These are phyloP conservation scores for Blastobotrys aristatus DNA, from an alignment of 1,139 yeast genomes.

Conservation along the genomic window DNA sequence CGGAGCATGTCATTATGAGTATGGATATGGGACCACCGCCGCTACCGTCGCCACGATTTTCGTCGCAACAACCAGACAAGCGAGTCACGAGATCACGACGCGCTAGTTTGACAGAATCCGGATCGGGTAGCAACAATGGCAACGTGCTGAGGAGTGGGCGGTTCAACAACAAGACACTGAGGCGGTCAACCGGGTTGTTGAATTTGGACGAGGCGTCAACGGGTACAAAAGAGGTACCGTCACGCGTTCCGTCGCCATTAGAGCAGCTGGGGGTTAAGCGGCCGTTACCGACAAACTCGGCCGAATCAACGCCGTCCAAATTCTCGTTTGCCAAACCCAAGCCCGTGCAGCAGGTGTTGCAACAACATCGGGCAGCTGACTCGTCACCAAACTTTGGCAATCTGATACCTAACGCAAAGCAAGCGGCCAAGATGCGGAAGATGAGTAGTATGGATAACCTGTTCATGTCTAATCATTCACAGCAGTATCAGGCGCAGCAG, in stretches of 20 bases:
- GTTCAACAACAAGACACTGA: slow-evolving; percentile 24
- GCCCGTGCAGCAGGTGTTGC: slow-evolving; percentile 10
- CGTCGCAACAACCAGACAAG: not conserved
- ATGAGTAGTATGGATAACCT: slow-evolving; percentile 17
- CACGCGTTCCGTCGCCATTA: slow-evolving; percentile 11
- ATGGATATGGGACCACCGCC: not conserved
- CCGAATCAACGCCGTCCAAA: slow-evolving; percentile 8
- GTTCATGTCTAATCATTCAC: slow-evolving; percentile 8
- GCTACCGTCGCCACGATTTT: not conserved
- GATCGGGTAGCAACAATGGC: not conserved
- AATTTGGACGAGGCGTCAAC: slow-evolving; percentile 38
- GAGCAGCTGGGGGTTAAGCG: slow-evolving; percentile 9
- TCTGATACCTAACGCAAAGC: slow-evolving; percentile 8
- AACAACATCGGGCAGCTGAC: slow-evolving; percentile 3
- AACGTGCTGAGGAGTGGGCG: not conserved
- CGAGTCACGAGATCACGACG: slow-evolving; percentile 5
- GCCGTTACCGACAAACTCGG: slow-evolving; percentile 8
- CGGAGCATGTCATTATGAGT: not conserved
- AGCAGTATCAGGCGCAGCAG: slow-evolving; percentile 9
- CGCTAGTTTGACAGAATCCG: not conserved
- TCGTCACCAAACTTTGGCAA: slow-evolving; percentile 6
- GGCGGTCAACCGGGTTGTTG: slow-evolving; percentile 38
- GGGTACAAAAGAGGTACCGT: not conserved
- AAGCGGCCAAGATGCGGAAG: slow-evolving; percentile 14
- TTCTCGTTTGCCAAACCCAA: slow-evolving; percentile 11